Evolutionary conservation across 305 asterid genomes (phyloP).

Genomic region (Fraxinus sp.): DNA sequence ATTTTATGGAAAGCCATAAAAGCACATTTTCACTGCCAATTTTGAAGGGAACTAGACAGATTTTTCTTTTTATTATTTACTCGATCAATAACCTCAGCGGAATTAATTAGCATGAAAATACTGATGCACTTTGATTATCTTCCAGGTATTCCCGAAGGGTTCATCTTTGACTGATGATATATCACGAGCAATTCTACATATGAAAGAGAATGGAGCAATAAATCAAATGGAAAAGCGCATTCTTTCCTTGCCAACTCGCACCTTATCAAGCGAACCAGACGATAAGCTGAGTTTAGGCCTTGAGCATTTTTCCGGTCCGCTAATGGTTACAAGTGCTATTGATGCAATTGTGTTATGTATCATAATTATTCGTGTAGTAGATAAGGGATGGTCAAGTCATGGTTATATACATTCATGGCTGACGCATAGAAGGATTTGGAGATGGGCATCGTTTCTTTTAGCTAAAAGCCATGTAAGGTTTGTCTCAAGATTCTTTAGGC

Average conservation of each 20-base stretch:
- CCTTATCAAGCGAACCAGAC: not conserved
- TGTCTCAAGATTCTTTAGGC: constrained; percentile 4
- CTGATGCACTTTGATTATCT: not conserved
- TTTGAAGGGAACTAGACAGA: not conserved
- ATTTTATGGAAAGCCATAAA: not conserved
- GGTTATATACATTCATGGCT: not conserved
- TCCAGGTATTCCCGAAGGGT: not conserved
- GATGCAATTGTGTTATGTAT: constrained; percentile 1
- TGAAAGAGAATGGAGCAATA: not conserved
- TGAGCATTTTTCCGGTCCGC: constrained; percentile 1
- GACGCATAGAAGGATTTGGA: not conserved
- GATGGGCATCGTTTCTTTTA: constrained; percentile 1
- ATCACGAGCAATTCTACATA: not conserved
- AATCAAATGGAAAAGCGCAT: not conserved
- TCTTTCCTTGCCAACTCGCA: not conserved
- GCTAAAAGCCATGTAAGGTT: not conserved
- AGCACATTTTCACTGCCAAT: not conserved
- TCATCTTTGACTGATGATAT: not conserved
- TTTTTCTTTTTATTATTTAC: not conserved
- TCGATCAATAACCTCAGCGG: not conserved
- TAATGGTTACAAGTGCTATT: constrained; percentile 2
- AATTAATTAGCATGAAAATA: not conserved
- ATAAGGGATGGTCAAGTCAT: not conserved
- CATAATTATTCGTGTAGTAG: not conserved
- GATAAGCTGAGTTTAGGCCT: not conserved